Conservation (phyloP, 305 asterid genomes). For the Andrographis paniculata region DNA sequence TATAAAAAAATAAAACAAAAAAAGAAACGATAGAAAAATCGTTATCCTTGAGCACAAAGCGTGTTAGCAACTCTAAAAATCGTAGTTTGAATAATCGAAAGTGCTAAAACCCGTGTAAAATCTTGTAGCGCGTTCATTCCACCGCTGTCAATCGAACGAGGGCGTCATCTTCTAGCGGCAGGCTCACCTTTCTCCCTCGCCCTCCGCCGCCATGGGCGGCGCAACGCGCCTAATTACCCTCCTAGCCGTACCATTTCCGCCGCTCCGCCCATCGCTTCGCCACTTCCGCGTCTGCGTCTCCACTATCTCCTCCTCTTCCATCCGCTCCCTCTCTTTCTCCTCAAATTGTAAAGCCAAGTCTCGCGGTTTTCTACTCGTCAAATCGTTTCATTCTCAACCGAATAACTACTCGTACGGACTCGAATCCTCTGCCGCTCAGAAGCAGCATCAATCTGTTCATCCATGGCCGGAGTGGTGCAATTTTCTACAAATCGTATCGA, state of each 20-base stretch:
- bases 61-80: too few species aligned
- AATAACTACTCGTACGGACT: slow-evolving; percentile 15
- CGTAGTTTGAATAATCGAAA: not conserved
- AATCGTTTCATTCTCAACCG: slow-evolving; percentile 41
- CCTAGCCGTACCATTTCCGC: slow-evolving; percentile 45
- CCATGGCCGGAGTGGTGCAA: slow-evolving; percentile 87
- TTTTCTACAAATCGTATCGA: slow-evolving; percentile 31
- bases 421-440: slow-evolving; percentile 21
- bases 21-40: too few species aligned
- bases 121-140: not conserved
- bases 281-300: slow-evolving; percentile 30
- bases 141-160: not conserved
- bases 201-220: slow-evolving; percentile 50
- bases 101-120: not conserved
- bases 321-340: slow-evolving; percentile 25
- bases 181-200: slow-evolving; percentile 8
- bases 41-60: too few species aligned
- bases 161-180: not conserved
- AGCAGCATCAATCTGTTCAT: slow-evolving; percentile 23
- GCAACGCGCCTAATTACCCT: slow-evolving; percentile 55
- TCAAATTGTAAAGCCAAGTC: slow-evolving; percentile 23
- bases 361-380: slow-evolving; percentile 20
- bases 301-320: slow-evolving; percentile 23
- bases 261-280: slow-evolving; percentile 35
- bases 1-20: too few species aligned